Evolutionary conservation across 169 alveolate genomes (phyloP).

Genomic region (Cryptosporidium ubiquitum): DNA sequence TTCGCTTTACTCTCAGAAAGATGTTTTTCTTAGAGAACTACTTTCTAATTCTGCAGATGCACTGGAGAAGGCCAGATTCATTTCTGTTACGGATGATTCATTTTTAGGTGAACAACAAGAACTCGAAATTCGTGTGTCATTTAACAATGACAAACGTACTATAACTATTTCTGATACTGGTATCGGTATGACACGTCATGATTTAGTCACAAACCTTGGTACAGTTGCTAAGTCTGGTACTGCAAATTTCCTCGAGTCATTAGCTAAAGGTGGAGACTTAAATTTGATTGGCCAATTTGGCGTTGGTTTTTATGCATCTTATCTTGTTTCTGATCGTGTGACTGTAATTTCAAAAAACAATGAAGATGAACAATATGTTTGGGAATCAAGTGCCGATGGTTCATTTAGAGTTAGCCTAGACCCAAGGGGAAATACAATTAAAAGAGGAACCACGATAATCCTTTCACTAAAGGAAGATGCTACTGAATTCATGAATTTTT

Average conservation of each 20-base stretch:
- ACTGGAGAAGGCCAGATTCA: constrained; percentile 95
- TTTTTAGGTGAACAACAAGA: constrained; percentile 77
- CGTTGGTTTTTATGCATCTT: constrained; percentile 99
- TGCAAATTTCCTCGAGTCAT: constrained; percentile 96
- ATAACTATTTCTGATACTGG: constrained; percentile 97
- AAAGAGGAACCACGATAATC: constrained; percentile 97
- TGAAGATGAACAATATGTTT: constrained; percentile 95
- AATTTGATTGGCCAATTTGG: constrained; percentile 99
- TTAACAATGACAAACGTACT: constrained; percentile 92
- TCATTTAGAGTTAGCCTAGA: constrained; percentile 93
- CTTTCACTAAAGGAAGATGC: constrained; percentile 98
- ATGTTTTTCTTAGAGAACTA: constrained; percentile 97
- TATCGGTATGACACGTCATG: constrained; percentile 99
- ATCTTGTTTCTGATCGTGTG: constrained; percentile 98
- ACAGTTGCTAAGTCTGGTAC: constrained; percentile 99
- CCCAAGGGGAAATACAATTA: constrained; percentile 96
- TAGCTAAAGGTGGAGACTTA: constrained; percentile 93
- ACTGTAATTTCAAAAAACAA: constrained; percentile 92
- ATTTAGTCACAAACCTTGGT: constrained; percentile 97
- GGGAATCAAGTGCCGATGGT: constrained; percentile 98
- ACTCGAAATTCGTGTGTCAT: constrained; percentile 93
- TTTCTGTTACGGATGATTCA: constrained; percentile 76
- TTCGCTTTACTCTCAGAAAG: constrained; percentile 98
- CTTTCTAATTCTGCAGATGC: constrained; percentile 99
- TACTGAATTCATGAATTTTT: constrained; percentile 93